phyloP scores from a whole-genome alignment of 1,139 yeast species.

The Nakaseomyces glabratus region DNA sequence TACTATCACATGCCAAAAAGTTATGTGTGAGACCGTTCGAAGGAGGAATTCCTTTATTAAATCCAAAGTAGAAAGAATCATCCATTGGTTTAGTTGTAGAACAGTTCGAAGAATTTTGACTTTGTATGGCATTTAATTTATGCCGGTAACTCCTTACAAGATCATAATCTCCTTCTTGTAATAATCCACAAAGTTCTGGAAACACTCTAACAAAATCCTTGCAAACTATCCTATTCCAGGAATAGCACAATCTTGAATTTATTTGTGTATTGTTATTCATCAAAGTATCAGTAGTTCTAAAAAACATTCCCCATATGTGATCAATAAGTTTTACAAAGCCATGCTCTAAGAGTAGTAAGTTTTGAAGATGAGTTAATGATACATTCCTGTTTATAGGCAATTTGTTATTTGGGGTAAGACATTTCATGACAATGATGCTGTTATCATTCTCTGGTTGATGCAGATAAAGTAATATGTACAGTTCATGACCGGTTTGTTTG shows the following conservation, averaged over 20 bases:
- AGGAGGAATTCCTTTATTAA: too few species aligned
- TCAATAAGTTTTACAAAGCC: constrained; percentile 22
- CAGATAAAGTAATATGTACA: constrained; percentile 22
- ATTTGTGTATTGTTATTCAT: constrained; percentile 2
- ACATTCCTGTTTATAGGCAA: constrained; percentile 26
- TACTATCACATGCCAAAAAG: too few species aligned
- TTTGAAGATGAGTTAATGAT: constrained; percentile 21
- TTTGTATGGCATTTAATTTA: constrained; percentile 10
- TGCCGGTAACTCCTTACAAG: constrained; percentile 15
- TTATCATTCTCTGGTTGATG: constrained; percentile 14
- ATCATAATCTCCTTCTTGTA: constrained; percentile 22
- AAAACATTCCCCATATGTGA: constrained; percentile 18
- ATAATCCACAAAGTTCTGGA: constrained; percentile 23
- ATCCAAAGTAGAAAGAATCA: too few species aligned
- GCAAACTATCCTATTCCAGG: constrained; percentile 29
- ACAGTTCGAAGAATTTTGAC: too few species aligned
- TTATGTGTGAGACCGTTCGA: too few species aligned
- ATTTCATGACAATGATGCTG: constrained; percentile 19
- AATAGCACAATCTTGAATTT: constrained; percentile 14
- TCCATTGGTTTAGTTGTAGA: too few species aligned
- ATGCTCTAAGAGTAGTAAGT: constrained; percentile 12
- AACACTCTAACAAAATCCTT: constrained; percentile 24
- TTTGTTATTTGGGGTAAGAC: constrained; percentile 25
- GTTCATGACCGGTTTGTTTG: constrained; percentile 15
- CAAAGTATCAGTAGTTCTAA: constrained; percentile 6